These are phyloP conservation scores for Parietaria judaica DNA, from an alignment of 306 rosid genomes.

Conservation along the genomic window DNA sequence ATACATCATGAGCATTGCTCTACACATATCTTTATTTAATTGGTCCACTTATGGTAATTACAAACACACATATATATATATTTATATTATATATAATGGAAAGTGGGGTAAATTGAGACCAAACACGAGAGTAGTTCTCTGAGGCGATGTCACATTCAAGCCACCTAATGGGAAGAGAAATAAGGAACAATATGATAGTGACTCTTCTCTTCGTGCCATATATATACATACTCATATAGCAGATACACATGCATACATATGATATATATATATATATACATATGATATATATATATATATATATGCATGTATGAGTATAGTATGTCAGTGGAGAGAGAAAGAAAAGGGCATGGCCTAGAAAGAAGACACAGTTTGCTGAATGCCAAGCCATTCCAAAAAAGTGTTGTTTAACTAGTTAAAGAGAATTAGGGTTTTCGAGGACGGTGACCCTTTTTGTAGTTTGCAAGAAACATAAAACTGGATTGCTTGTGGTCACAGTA, in stretches of 20 bases:
- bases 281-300: conserved; percentile 22
- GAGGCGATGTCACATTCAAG: conserved; percentile 46
- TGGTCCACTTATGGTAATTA: conserved; percentile 25
- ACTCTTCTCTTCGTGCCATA: conserved; percentile 30
- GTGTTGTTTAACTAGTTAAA: conserved; percentile 20
- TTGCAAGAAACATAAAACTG: conserved; percentile 19
- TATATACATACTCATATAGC: not conserved
- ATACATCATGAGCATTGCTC: not conserved
- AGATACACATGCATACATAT: not conserved
- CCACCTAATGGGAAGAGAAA: conserved; percentile 45
- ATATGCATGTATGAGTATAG: not conserved
- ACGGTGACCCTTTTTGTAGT: conserved; percentile 28
- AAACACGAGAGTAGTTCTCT: conserved; percentile 31
- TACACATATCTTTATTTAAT: conserved; percentile 13
- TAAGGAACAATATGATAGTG: conserved; percentile 57
- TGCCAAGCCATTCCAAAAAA: conserved; percentile 16
- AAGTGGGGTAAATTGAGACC: conserved; percentile 24
- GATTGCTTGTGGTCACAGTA: conserved; percentile 24
- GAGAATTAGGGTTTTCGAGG: conserved; percentile 25
- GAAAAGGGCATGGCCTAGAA: conserved; percentile 3
- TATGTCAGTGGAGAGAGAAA: conserved; percentile 13
- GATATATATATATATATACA: not conserved
- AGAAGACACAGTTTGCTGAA: conserved; percentile 15
- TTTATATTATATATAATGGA: conserved; percentile 1
- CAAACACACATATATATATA: not conserved